These are phyloP conservation scores for Panicum hallii DNA, from an alignment of 202 grass and related monocot genomes.

Conservation along the genomic window DNA sequence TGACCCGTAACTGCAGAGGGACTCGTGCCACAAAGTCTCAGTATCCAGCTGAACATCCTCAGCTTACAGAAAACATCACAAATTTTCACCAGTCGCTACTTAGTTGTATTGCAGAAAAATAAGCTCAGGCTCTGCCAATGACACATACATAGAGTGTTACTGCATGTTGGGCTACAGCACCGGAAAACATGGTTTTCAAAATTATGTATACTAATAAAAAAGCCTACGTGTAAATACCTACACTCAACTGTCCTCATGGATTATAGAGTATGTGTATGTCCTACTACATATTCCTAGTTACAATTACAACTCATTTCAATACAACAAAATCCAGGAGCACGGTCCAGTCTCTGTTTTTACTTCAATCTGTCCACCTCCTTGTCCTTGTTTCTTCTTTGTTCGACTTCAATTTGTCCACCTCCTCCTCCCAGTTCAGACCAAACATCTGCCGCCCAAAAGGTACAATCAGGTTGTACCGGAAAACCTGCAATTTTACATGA, in stretches of 20 bases:
- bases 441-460: constrained; percentile 89
- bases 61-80: too few species aligned
- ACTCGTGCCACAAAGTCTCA: too few species aligned
- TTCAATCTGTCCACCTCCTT: neutral
- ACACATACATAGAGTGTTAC: neutral
- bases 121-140: neutral
- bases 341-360: neutral
- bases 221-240: neutral
- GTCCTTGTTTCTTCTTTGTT: constrained; percentile 31
- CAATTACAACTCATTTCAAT: constrained; percentile 21
- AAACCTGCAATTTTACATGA: constrained; percentile 62
- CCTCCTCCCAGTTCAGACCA: constrained; percentile 89
- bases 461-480: constrained; percentile 83
- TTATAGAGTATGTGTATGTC: neutral
- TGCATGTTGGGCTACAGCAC: neutral
- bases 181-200: neutral
- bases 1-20: too few species aligned
- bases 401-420: constrained; percentile 63
- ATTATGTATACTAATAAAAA: neutral
- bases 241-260: neutral
- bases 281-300: constrained; percentile 30
- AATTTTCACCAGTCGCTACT: too few species aligned
- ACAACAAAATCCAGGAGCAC: constrained; percentile 29
- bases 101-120: neutral
- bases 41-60: too few species aligned